phyloP scores from a whole-genome alignment of 2,329 filamentous ascomycete genomes.

The Arthrobotrys pseudoclavata region DNA sequence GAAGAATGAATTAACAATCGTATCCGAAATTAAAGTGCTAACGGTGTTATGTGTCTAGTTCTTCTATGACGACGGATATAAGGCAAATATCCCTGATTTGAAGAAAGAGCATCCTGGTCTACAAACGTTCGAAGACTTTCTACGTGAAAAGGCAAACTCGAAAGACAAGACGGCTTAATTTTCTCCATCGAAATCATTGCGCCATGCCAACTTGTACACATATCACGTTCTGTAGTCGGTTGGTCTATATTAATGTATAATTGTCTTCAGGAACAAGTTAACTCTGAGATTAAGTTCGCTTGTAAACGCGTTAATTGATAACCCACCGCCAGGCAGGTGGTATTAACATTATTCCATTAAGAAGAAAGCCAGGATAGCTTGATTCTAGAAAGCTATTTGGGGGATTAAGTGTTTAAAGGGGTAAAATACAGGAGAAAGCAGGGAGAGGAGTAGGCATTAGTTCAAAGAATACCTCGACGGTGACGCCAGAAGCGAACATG shows the following conservation, averaged over 20 bases:
- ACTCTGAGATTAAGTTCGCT: neutral
- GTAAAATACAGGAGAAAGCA: neutral
- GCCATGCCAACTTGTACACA: neutral
- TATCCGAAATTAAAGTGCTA: no score
- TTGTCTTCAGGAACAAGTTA: neutral
- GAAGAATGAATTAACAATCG: no score
- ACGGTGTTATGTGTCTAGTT: constrained; percentile 59
- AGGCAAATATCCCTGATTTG: constrained; percentile 65
- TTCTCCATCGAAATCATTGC: neutral
- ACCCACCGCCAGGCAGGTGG: neutral
- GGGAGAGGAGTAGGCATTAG: neutral
- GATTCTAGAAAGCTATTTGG: neutral
- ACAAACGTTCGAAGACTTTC: constrained; percentile 66
- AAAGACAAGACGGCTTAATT: constrained; percentile 28
- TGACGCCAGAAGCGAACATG: neutral
- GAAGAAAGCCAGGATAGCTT: neutral
- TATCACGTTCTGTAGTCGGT: neutral
- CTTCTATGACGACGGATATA: constrained; percentile 67
- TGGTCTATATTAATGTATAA: neutral
- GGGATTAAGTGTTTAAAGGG: neutral
- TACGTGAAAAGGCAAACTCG: constrained; percentile 63
- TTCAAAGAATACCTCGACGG: no score
- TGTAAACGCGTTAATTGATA: no score
- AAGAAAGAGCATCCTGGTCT: constrained; percentile 64
- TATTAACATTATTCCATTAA: neutral